Evolutionary conservation across 768 basidiomycete genomes (phyloP), one percentile per base, ranked within the genome.

Genomic region (Lentinus brumalis): DNA sequence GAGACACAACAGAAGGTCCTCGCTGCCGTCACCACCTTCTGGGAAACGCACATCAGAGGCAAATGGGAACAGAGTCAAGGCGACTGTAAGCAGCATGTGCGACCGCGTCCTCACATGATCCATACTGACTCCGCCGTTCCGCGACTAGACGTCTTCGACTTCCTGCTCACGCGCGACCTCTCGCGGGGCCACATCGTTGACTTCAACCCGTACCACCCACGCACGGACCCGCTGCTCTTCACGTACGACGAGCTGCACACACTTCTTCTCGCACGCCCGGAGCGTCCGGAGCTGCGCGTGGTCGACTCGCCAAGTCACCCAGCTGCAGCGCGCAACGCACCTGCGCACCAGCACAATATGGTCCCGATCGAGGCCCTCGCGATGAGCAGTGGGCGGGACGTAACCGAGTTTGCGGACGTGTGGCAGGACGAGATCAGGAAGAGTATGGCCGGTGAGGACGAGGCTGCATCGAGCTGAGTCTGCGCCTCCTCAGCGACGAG

Each of bases 211-310:
- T 97, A 89, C 68, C 83, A 88, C 11, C 83, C 86, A 4, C 86
- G 84, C 40, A 97, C 96, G n/a, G 95, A 98, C 67, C 73, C 94
- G 0, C 82, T 96, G 0, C 78, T 97, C 16, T 98, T 96, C 75
- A 83, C 83, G 1, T 98, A 93, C 70, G 82, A 88, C 49, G 89
- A 94, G 30, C 83, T 98, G 0, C 74, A 76, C 40, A 74, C 68
- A 1, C 69, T 87, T 7, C 72, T 76, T 18, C 59, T 63, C 44
- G 49, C 38, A 31, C 59, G 53, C n/a, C 47, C 69, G 31, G 63
- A 66, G n/a, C 78, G 14, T 0, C 73, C 86, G 0, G 76, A 77
- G 57, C 71, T 91, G 31, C 81, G 83, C 44, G 84, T 89, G 41
- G 87, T 96, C 55, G 86, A 93, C 68, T 92, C 91, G 0, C 80